phyloP scores from a whole-genome alignment of 352 stramenopile genomes.

The Pythium coloratum region DNA sequence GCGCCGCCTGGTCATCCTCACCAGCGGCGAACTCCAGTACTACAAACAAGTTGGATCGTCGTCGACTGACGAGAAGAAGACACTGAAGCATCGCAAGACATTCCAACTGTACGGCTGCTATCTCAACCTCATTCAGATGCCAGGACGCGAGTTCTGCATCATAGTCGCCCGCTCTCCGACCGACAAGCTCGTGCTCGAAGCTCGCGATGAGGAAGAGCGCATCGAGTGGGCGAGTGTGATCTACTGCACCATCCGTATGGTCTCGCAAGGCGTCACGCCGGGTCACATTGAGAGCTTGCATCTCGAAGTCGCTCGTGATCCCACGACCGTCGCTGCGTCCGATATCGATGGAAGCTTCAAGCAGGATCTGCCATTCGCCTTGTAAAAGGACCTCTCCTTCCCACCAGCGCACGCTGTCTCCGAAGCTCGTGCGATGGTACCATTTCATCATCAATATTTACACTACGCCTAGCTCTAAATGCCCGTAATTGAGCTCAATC shows the following conservation, averaged over 20 bases:
- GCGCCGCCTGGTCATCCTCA: slow-evolving; percentile 72
- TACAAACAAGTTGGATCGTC: slow-evolving; percentile 63
- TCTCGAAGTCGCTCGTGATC: slow-evolving; percentile 46
- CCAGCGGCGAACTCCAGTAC: slow-evolving; percentile 82
- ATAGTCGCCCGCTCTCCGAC: slow-evolving; percentile 80
- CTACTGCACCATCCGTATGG: slow-evolving; percentile 88
- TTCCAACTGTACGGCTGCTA: slow-evolving; percentile 86
- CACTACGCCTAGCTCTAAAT: background rate
- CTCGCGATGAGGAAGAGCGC: slow-evolving; percentile 64
- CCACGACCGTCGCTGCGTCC: background rate
- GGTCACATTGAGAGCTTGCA: slow-evolving; percentile 78
- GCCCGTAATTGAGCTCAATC: slow-evolving; percentile 1
- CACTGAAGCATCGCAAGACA: slow-evolving; percentile 81
- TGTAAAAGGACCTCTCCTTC: background rate
- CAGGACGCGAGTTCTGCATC: slow-evolving; percentile 73
- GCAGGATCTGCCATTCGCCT: slow-evolving; percentile 7
- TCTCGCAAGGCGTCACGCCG: slow-evolving; percentile 82
- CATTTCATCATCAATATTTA: slow-evolving; percentile 7
- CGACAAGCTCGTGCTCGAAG: slow-evolving; percentile 84
- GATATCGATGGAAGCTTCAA: slow-evolving; percentile 27
- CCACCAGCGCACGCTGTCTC: slow-evolving; percentile 1
- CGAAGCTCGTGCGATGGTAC: slow-evolving; percentile 11
- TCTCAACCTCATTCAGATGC: slow-evolving; percentile 76
- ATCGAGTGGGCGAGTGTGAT: slow-evolving; percentile 87
- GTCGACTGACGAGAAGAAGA: slow-evolving; percentile 30